Conservation (phyloP, 2,329 filamentous ascomycete species). For the Pyricularia pennisetigena region DNA sequence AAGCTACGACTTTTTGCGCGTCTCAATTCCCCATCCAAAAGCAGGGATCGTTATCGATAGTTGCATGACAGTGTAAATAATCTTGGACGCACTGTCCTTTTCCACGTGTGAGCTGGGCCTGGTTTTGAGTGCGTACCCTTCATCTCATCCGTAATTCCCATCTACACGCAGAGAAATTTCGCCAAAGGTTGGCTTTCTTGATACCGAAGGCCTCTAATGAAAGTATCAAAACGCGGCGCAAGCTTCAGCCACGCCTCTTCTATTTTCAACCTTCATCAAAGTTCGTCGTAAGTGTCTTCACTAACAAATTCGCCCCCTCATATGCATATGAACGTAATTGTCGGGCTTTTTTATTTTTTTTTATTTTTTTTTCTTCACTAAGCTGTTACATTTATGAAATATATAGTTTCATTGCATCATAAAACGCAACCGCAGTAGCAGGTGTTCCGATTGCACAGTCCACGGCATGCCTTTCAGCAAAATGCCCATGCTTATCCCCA, state of each 20-base stretch:
- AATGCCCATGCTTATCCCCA: background rate
- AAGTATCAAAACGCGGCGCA: too few species aligned
- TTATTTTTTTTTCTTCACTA: too few species aligned
- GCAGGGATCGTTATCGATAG: background rate
- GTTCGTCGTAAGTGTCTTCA: too few species aligned
- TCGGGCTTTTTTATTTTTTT: background rate
- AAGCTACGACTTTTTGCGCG: constrained; percentile 1
- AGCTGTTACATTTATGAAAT: background rate
- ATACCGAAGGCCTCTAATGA: too few species aligned
- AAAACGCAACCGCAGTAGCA: background rate
- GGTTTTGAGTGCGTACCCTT: too few species aligned
- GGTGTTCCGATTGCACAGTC: background rate
- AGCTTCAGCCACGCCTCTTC: too few species aligned
- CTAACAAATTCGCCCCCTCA: too few species aligned
- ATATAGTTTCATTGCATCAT: background rate
- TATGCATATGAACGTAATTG: too few species aligned
- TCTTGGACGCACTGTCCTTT: background rate
- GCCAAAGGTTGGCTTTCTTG: too few species aligned
- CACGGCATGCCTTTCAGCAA: background rate
- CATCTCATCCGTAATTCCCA: too few species aligned
- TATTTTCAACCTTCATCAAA: too few species aligned
- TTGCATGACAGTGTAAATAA: background rate
- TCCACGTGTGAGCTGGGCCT: background rate
- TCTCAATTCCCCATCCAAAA: background rate
- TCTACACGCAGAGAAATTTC: too few species aligned